These are phyloP conservation scores for Podila minutissima DNA, from an alignment of 192 early-diverging fungal species.

Conservation along the genomic window DNA sequence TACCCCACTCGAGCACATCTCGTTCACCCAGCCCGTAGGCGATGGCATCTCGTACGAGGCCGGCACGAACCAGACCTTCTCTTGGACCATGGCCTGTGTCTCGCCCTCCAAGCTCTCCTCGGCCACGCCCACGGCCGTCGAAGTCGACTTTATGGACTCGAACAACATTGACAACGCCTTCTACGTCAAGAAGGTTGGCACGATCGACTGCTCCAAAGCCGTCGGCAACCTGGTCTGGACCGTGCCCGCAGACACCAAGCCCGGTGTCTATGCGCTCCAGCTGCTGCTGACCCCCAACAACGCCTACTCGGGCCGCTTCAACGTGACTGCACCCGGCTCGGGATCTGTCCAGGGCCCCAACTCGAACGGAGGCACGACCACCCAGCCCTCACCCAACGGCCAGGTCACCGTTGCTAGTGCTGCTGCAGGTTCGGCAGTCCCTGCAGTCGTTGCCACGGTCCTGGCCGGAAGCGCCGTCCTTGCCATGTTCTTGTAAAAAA, in stretches of 20 bases:
- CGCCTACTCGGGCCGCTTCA: constrained; percentile 33
- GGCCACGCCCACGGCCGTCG: constrained; percentile 5
- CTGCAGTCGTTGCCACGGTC: background rate
- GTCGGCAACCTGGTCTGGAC: constrained; percentile 17
- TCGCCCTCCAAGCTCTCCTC: constrained; percentile 5
- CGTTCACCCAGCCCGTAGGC: constrained; percentile 30
- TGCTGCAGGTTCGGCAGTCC: constrained; percentile 2
- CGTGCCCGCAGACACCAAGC: constrained; percentile 8
- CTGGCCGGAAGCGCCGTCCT: background rate
- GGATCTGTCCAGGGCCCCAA: background rate
- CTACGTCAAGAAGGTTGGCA: constrained; percentile 2
- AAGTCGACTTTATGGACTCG: constrained; percentile 37
- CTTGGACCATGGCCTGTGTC: constrained; percentile 27
- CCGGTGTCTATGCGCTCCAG: constrained; percentile 23
- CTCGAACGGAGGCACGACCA: background rate
- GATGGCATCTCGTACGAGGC: background rate
- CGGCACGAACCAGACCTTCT: constrained; percentile 19
- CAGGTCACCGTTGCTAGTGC: background rate
- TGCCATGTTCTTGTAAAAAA: background rate
- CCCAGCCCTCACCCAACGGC: background rate
- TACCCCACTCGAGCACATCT: constrained; percentile 14
- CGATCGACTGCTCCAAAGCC: constrained; percentile 23
- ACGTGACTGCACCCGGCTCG: background rate
- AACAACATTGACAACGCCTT: constrained; percentile 24
- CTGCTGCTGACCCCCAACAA: constrained; percentile 7